These are phyloP conservation scores for Leucogyrophana mollusca DNA, from an alignment of 768 basidiomycete genomes.

Conservation along the genomic window DNA sequence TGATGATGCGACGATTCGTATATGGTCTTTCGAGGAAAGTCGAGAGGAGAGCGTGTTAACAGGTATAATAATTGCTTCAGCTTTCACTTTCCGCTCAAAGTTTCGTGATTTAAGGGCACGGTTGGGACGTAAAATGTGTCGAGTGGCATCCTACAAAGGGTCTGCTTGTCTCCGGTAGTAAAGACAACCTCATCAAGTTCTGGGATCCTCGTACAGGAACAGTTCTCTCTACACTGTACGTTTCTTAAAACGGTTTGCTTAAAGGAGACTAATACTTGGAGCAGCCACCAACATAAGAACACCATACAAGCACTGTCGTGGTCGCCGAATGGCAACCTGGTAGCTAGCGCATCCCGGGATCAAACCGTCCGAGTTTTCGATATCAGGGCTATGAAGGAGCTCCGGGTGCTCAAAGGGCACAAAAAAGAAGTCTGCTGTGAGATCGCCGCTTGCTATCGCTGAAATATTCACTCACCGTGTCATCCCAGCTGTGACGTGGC, in stretches of 20 bases:
- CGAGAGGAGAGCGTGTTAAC: constrained; percentile 85
- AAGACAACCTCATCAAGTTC: constrained; percentile 98
- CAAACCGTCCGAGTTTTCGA: constrained; percentile 96
- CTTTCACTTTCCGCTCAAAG: background rate
- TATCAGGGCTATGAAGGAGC: constrained; percentile 97
- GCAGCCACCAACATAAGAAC: constrained; percentile 94
- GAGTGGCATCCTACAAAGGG: constrained; percentile 99
- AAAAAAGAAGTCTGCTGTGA: constrained; percentile 97
- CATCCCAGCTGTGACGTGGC: constrained; percentile 88
- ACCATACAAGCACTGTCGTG: constrained; percentile 91
- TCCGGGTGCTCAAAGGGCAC: constrained; percentile 89
- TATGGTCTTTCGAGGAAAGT: constrained; percentile 94
- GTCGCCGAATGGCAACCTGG: constrained; percentile 92
- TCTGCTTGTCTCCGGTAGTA: constrained; percentile 90
- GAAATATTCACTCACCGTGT: too few species aligned
- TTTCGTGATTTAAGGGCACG: constrained; percentile 70
- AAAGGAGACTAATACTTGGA: background rate
- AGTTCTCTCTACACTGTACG: constrained; percentile 85
- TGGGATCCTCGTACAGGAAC: constrained; percentile 98
- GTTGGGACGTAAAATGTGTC: constrained; percentile 98
- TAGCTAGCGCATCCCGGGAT: constrained; percentile 94
- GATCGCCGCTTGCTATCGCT: too few species aligned
- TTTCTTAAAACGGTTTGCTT: too few species aligned
- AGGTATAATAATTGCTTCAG: constrained; percentile 43
- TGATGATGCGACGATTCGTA: constrained; percentile 91